Evolutionary conservation across 2,329 filamentous ascomycete species (phyloP).

Genomic region (Pestalotiopsis sp.): DNA sequence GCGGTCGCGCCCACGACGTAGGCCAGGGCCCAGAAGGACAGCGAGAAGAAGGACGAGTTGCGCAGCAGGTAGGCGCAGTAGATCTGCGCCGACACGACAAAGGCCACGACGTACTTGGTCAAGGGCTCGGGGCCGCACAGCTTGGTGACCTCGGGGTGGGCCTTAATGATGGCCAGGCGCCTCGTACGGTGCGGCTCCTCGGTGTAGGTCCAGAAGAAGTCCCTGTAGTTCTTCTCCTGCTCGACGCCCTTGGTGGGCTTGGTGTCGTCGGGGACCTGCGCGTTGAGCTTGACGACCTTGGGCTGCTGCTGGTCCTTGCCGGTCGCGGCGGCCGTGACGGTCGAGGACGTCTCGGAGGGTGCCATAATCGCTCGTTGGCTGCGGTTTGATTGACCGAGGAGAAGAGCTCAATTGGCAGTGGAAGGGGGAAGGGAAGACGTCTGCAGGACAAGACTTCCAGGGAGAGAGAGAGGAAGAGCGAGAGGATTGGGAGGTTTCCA

Average conservation of each 20-base stretch:
- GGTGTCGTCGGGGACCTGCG: slow-evolving; percentile 23
- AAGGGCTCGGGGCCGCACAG: slow-evolving; percentile 94
- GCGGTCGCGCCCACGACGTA: slow-evolving; percentile 92
- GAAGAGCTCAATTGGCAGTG: not conserved
- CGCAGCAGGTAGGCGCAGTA: slow-evolving; percentile 75
- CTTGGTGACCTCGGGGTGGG: slow-evolving; percentile 96
- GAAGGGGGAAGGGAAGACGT: not conserved
- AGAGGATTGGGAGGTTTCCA: not conserved
- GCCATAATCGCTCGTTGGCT: slow-evolving; percentile 3
- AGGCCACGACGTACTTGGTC: slow-evolving; percentile 88
- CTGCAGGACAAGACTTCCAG: not conserved
- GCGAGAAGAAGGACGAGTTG: slow-evolving; percentile 77
- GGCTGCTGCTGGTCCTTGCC: not conserved
- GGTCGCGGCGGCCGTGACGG: slow-evolving; percentile 7
- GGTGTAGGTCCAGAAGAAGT: slow-evolving; percentile 99
- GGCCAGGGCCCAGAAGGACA: slow-evolving; percentile 80
- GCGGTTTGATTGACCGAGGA: not conserved
- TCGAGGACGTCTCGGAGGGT: slow-evolving; percentile 8
- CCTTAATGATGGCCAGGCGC: slow-evolving; percentile 93
- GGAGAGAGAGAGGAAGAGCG: not conserved
- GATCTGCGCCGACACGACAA: slow-evolving; percentile 82
- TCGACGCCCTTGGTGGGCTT: slow-evolving; percentile 16
- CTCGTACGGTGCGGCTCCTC: slow-evolving; percentile 94
- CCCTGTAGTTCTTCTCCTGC: slow-evolving; percentile 44
- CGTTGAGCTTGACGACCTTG: slow-evolving; percentile 19